Percentiles rank a stretch among this genome's conserved stretches.
phyloP scores from a whole-genome alignment of 495 filamentous ascomycete genomes.

The Bacidia gigantensis region DNA sequence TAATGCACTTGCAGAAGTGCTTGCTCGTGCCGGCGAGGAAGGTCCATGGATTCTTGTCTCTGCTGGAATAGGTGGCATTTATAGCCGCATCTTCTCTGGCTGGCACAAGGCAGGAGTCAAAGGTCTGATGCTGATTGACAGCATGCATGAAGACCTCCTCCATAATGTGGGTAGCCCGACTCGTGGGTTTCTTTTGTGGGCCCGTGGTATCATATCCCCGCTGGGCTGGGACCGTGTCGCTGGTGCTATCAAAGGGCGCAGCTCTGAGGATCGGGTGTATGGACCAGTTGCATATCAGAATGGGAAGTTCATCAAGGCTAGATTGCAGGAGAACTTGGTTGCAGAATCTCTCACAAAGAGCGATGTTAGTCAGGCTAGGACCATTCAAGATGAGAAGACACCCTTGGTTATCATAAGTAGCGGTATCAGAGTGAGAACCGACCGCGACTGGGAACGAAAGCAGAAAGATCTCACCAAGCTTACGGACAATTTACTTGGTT shows the following conservation, averaged over 20 bases:
- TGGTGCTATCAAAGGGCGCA: conserved; percentile 63
- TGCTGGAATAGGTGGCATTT: conserved; percentile 70
- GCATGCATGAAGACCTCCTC: conserved; percentile 75
- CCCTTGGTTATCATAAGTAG: conserved; percentile 75
- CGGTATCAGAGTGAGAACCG: conserved; percentile 41
- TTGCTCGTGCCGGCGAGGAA: conserved; percentile 64
- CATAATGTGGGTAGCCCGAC: conserved; percentile 46
- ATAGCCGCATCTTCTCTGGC: conserved; percentile 77
- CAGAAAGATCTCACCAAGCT: conserved; percentile 73
- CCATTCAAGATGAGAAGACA: conserved; percentile 59
- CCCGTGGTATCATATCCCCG: conserved; percentile 69
- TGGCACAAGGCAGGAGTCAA: conserved; percentile 56
- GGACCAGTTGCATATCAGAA: conserved; percentile 64
- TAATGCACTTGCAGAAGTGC: conserved; percentile 71
- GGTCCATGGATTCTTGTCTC: conserved; percentile 69
- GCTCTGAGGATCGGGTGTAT: conserved; percentile 69
- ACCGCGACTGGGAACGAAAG: conserved; percentile 58
- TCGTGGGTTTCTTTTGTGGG: conserved; percentile 74
- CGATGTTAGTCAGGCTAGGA: conserved; percentile 60
- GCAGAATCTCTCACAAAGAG: conserved; percentile 67
- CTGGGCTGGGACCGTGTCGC: conserved; percentile 66
- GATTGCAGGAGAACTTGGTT: conserved; percentile 84
- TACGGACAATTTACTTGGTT: conserved; percentile 60
- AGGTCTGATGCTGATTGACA: conserved; percentile 76
- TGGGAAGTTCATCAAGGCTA: conserved; percentile 71